A percentile compares a stretch with the other conserved stretches of the same genome.
Conservation (phyloP, 2,329 filamentous ascomycete species). For the Colletotrichum echinochloae region DNA sequence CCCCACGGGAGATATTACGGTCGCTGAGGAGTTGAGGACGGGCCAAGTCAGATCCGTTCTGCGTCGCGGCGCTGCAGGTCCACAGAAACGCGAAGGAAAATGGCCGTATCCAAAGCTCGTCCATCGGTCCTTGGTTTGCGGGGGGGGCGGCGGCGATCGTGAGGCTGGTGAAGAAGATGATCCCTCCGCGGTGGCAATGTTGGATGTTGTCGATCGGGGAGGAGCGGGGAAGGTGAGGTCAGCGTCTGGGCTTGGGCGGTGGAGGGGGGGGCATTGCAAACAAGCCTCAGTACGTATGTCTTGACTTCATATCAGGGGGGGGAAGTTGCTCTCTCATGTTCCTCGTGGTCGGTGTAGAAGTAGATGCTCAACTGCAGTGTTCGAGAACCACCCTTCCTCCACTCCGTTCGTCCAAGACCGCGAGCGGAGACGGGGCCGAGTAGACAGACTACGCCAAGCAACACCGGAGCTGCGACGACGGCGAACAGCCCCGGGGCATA, state of each 20-base stretch:
- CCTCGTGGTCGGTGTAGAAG: constrained; percentile 48
- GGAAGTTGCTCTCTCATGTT: constrained; percentile 46
- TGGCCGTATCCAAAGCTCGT: constrained; percentile 47
- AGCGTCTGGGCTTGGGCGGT: background rate
- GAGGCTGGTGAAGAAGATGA: constrained; percentile 45
- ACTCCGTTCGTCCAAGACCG: constrained; percentile 47
- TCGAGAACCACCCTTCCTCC: constrained; percentile 48
- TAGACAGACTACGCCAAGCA: constrained; percentile 46
- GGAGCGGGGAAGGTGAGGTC: background rate
- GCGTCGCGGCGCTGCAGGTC: constrained; percentile 43
- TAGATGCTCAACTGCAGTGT: constrained; percentile 47
- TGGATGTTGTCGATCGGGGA: constrained; percentile 46
- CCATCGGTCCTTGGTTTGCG: constrained; percentile 40
- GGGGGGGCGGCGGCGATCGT: constrained; percentile 41
- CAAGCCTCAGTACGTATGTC: constrained; percentile 38
- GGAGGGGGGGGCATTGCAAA: background rate
- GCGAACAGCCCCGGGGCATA: constrained; percentile 43
- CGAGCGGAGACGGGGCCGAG: constrained; percentile 43
- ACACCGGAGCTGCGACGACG: constrained; percentile 21
- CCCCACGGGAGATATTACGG: constrained; percentile 46
- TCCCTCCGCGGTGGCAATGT: constrained; percentile 46
- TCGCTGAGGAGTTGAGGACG: constrained; percentile 44
- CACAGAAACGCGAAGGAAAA: constrained; percentile 46
- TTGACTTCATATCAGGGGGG: constrained; percentile 47
- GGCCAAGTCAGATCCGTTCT: constrained; percentile 44